phyloP scores from a whole-genome alignment of 805 yeast species.

The Lipomyces yamanashiensis region DNA sequence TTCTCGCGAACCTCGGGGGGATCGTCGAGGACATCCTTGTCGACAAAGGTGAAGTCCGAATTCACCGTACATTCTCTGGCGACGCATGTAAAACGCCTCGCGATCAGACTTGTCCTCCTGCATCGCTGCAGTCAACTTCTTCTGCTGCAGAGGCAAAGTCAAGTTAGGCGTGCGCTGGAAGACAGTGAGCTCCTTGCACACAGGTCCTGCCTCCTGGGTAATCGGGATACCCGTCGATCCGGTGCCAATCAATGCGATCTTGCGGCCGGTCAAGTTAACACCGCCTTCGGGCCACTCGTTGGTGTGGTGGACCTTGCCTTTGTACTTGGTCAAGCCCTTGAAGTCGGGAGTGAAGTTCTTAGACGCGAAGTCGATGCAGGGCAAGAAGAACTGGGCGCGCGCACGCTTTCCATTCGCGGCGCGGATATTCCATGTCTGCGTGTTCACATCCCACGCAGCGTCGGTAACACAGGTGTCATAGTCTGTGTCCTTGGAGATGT shows the following conservation, averaged over 20 bases:
- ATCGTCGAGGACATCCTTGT: slow-evolving; percentile 32
- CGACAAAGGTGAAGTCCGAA: slow-evolving; percentile 18
- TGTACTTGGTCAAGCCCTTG: slow-evolving; percentile 38
- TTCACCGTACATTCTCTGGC: slow-evolving; percentile 38
- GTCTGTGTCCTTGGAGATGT: slow-evolving; percentile 38
- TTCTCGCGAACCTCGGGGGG: slow-evolving; percentile 31
- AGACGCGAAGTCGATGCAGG: slow-evolving; percentile 38
- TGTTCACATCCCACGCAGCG: slow-evolving; percentile 37
- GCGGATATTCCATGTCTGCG: slow-evolving; percentile 38
- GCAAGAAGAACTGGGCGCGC: slow-evolving; percentile 18
- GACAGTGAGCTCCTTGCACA: slow-evolving; percentile 34
- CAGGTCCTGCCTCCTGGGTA: slow-evolving; percentile 38
- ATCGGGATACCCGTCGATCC: slow-evolving; percentile 44
- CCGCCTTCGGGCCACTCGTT: slow-evolving; percentile 40
- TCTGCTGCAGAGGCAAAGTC: slow-evolving; percentile 40
- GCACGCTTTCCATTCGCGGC: slow-evolving; percentile 30
- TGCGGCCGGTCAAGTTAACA: slow-evolving; percentile 36
- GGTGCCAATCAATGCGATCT: slow-evolving; percentile 40
- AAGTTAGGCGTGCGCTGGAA: slow-evolving; percentile 41
- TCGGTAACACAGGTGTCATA: slow-evolving; percentile 37
- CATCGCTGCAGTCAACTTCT: slow-evolving; percentile 21
- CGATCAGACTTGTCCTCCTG: slow-evolving; percentile 22
- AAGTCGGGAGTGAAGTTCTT: slow-evolving; percentile 39
- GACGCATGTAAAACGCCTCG: slow-evolving; percentile 25
- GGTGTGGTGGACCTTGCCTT: slow-evolving; percentile 39